phyloP scores from a whole-genome alignment of 2,329 filamentous ascomycete genomes.

The Exserohilum turcica region DNA sequence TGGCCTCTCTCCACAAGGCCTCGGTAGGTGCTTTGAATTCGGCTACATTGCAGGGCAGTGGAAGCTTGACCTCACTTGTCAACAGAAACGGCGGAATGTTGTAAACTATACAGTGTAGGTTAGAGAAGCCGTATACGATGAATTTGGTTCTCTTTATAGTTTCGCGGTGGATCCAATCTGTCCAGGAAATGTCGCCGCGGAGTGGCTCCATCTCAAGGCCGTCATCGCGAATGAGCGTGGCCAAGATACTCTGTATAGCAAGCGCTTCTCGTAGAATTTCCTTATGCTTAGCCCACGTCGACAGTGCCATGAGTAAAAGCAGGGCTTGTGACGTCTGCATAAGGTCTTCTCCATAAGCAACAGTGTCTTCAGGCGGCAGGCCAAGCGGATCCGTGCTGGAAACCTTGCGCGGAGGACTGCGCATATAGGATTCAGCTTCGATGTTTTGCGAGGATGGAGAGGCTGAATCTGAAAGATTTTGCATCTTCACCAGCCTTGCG shows the following conservation, averaged over 20 bases:
- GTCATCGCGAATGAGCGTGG: constrained; percentile 61
- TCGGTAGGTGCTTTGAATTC: constrained; percentile 61
- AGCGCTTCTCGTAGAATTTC: constrained; percentile 63
- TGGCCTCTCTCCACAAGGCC: constrained; percentile 54
- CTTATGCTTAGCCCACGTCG: constrained; percentile 64
- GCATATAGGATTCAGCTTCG: constrained; percentile 15
- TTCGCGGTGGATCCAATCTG: constrained; percentile 60
- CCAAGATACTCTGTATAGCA: constrained; percentile 61
- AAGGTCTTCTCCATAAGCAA: constrained; percentile 31
- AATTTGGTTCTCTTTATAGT: constrained; percentile 60
- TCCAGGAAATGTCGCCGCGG: constrained; percentile 59
- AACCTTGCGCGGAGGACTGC: constrained; percentile 22
- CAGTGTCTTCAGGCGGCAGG: constrained; percentile 32
- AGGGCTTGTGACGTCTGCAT: constrained; percentile 71
- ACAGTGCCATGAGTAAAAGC: constrained; percentile 64
- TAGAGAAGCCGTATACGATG: constrained; percentile 63
- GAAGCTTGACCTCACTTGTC: constrained; percentile 60
- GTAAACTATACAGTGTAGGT: constrained; percentile 66
- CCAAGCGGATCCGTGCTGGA: constrained; percentile 36
- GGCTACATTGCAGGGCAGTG: constrained; percentile 60
- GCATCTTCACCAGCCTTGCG: constrained; percentile 48
- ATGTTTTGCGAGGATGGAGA: constrained; percentile 23
- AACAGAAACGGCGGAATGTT: constrained; percentile 64
- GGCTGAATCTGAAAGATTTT: constrained; percentile 30
- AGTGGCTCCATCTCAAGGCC: constrained; percentile 61